phyloP scores from a whole-genome alignment of 805 yeast genomes.

The Myxozyma vanderwaltii region DNA sequence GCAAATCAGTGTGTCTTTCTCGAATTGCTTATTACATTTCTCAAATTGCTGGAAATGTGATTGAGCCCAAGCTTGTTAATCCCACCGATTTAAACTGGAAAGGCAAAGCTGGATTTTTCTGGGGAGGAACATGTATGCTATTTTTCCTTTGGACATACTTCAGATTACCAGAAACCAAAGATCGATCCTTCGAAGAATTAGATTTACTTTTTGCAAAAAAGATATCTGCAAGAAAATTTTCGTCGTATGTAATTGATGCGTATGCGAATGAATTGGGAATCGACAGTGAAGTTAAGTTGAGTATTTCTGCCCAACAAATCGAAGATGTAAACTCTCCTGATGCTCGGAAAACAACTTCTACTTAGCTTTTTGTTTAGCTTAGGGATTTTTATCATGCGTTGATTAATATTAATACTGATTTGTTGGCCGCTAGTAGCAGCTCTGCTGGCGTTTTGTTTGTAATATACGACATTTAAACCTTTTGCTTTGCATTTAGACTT shows the following conservation, averaged over 20 bases:
- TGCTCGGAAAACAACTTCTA: too few relatives aligned
- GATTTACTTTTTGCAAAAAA: slow-evolving; percentile 53
- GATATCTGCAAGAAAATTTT: slow-evolving; percentile 40
- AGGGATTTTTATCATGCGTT: too few relatives aligned
- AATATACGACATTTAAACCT: too few relatives aligned
- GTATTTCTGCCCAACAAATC: too few relatives aligned
- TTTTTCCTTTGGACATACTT: slow-evolving; percentile 51
- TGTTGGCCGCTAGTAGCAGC: too few relatives aligned
- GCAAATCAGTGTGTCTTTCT: slow-evolving; percentile 48
- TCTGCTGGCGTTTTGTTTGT: too few relatives aligned
- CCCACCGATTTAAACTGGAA: slow-evolving; percentile 51
- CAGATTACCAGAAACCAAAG: slow-evolving; percentile 61
- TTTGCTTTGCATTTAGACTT: too few relatives aligned
- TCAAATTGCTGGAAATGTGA: slow-evolving; percentile 25
- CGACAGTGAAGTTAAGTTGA: too few relatives aligned
- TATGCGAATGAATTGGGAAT: not conserved
- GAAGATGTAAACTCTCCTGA: too few relatives aligned
- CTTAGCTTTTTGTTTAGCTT: too few relatives aligned
- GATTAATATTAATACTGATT: too few relatives aligned
- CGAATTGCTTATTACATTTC: slow-evolving; percentile 41
- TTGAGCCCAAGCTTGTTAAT: slow-evolving; percentile 54
- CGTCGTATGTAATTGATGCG: slow-evolving; percentile 32
- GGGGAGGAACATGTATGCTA: slow-evolving; percentile 45
- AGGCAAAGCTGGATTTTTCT: slow-evolving; percentile 53
- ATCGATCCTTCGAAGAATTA: slow-evolving; percentile 61